phyloP scores from a whole-genome alignment of 75 land plant genomes.

The Larix kaempferi region DNA sequence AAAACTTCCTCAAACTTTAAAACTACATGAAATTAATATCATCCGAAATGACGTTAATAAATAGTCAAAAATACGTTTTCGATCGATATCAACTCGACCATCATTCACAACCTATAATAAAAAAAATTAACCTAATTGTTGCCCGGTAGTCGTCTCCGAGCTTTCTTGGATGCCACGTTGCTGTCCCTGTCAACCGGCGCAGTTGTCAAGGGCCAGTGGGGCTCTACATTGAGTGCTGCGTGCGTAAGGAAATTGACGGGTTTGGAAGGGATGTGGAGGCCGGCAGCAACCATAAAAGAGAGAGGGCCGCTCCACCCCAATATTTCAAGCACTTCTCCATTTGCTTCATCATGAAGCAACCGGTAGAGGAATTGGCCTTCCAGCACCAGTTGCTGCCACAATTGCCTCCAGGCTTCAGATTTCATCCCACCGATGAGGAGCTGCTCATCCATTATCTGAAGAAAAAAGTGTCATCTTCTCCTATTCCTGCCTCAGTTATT shows the following conservation, averaged over 20 bases:
- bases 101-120: no score
- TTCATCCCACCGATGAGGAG: slow-evolving; percentile 15
- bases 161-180: background rate
- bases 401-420: slow-evolving; percentile 15
- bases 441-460: slow-evolving; percentile 12
- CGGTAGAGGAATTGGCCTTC: no score
- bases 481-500: slow-evolving; percentile 3
- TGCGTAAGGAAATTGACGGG: background rate
- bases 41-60: no score
- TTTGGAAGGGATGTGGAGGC: background rate
- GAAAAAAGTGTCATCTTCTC: background rate
- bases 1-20: no score
- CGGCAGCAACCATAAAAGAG: background rate
- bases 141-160: no score
- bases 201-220: background rate
- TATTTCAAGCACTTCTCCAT: background rate
- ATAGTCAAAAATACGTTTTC: no score
- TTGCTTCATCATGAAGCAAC: background rate
- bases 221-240: background rate
- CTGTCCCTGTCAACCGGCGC: background rate
- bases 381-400: background rate
- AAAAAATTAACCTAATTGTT: no score
- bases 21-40: no score
- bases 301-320: background rate
- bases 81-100: no score